These are phyloP conservation scores for Pestalotiopsis sp. DNA, from an alignment of 2,329 filamentous ascomycete species.

Conservation along the genomic window DNA sequence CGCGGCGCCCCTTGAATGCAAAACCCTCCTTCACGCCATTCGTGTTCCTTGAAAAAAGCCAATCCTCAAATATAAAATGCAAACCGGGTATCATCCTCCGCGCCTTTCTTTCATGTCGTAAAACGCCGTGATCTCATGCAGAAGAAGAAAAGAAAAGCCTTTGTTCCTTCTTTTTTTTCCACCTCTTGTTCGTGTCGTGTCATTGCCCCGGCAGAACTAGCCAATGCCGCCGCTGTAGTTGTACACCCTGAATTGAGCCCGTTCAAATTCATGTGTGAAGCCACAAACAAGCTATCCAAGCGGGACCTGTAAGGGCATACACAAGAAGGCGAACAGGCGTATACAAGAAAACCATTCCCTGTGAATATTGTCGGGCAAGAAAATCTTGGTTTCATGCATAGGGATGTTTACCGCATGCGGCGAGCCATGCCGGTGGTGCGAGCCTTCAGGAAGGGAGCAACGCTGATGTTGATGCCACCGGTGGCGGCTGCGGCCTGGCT, in stretches of 20 bases:
- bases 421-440: constrained; percentile 29
- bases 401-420: constrained; percentile 11
- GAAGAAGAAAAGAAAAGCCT: background rate
- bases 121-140: constrained; percentile 8
- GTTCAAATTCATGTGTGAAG: background rate
- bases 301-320: background rate
- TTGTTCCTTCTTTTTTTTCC: background rate
- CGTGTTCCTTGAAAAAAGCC: background rate
- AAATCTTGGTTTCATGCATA: background rate
- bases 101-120: background rate
- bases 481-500: constrained; percentile 10
- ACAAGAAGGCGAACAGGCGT: background rate
- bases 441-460: constrained; percentile 30
- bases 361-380: background rate
- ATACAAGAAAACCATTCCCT: background rate
- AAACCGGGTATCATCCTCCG: constrained; percentile 12
- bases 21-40: background rate
- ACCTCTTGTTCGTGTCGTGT: background rate
- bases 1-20: background rate
- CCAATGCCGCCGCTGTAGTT: background rate
- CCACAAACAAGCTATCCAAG: background rate
- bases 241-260: background rate
- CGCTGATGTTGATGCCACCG: constrained; percentile 14
- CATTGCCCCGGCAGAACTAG: background rate
- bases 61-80: background rate